Evolutionary conservation across 2,329 filamentous ascomycete genomes (phyloP).

Genomic region (Exophiala spinifera): DNA sequence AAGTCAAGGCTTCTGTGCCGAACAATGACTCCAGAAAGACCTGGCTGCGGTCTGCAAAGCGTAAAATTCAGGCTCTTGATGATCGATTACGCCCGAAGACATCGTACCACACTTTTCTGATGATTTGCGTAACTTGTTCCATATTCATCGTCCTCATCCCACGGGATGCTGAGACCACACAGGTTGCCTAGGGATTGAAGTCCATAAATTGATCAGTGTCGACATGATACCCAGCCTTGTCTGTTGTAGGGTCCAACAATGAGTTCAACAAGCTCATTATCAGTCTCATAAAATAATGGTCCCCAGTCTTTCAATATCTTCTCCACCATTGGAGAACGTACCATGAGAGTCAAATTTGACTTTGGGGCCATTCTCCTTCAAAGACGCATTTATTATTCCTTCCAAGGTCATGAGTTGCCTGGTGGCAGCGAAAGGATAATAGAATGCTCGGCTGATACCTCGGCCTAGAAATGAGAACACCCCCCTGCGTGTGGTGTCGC

Average conservation of each 20-base stretch:
- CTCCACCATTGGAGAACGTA: conserved; percentile 14
- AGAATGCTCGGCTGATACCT: conserved; percentile 17
- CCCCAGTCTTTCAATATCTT: conserved; percentile 17
- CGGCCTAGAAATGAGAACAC: conserved; percentile 7
- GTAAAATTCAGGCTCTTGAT: no score
- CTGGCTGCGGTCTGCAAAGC: no score
- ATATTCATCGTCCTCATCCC: no score
- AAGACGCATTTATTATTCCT: conserved; percentile 17
- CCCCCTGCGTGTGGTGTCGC: background rate
- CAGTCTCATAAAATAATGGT: conserved; percentile 10
- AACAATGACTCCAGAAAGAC: no score
- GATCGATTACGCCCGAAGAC: no score
- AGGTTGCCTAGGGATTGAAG: no score
- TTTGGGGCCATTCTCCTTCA: conserved; percentile 6
- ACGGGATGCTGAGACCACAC: no score
- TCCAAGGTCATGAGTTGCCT: conserved; percentile 18
- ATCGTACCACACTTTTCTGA: no score
- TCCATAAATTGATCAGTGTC: background rate
- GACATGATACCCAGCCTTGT: background rate
- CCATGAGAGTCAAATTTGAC: conserved; percentile 21
- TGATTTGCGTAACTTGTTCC: no score
- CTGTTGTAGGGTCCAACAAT: background rate
- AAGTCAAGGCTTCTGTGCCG: no score
- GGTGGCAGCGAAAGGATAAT: conserved; percentile 18
- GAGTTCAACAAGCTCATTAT: background rate